A percentile compares a stretch with the other conserved stretches of the same genome.
phyloP scores from a whole-genome alignment of 1,284 basidiomycete species.

The Mycena sp. region DNA sequence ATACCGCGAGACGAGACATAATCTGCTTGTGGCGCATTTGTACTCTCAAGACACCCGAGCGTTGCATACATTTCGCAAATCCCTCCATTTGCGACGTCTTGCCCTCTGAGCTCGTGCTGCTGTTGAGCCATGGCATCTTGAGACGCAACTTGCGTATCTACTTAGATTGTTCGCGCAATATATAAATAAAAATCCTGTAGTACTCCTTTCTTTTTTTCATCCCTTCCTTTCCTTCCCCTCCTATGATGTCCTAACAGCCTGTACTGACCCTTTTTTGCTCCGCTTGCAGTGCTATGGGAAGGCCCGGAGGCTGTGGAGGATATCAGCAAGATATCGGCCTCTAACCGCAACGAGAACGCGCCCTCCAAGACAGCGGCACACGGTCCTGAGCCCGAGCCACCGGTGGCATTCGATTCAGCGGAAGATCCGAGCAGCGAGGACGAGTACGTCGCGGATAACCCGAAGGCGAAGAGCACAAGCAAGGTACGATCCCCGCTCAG shows the following conservation, averaged over 20 bases:
- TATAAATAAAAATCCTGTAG: too few species aligned
- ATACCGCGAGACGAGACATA: conserved; percentile 27
- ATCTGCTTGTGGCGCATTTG: conserved; percentile 21
- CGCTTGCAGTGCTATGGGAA: conserved; percentile 77
- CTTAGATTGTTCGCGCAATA: too few species aligned
- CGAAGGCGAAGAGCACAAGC: conserved; percentile 29
- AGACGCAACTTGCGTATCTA: too few species aligned
- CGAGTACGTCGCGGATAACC: conserved; percentile 66
- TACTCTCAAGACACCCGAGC: conserved; percentile 23
- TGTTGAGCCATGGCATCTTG: conserved; percentile 22
- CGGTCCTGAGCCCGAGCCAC: conserved; percentile 23
- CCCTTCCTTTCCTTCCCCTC: neutral
- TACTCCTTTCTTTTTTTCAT: too few species aligned
- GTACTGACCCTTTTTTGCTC: conserved; percentile 6
- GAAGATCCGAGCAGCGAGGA: conserved; percentile 68
- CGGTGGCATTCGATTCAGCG: too few species aligned
- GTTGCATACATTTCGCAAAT: conserved; percentile 15
- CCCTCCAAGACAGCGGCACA: conserved; percentile 35
- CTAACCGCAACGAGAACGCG: too few species aligned
- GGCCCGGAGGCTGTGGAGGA: conserved; percentile 64
- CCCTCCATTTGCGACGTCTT: too few species aligned
- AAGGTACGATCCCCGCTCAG: conserved; percentile 28
- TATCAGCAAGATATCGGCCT: conserved; percentile 36
- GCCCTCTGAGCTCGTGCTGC: conserved; percentile 10
- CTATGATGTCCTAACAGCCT: neutral